A percentile compares a stretch with the other conserved stretches of the same genome.
These are phyloP conservation scores for Acanthamoeba culbertsoni DNA, from an alignment of 208 protist genomes.

Conservation along the genomic window DNA sequence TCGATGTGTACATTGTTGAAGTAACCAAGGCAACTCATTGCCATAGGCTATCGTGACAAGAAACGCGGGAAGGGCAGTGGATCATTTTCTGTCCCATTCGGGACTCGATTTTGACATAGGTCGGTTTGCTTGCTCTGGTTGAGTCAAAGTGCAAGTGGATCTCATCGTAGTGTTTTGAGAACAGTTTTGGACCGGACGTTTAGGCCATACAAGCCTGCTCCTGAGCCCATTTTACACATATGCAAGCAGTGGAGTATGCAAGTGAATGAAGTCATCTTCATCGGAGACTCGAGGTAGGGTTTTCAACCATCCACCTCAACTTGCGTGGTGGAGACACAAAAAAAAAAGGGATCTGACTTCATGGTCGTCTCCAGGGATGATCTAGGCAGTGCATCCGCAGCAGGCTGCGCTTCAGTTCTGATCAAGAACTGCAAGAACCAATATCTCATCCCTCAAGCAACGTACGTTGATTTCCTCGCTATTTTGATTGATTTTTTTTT, in stretches of 20 bases:
- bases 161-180: not conserved
- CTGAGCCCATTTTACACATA: slow-evolving; percentile 7
- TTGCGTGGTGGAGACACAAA: not conserved
- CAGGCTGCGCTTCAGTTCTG: not conserved
- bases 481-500: not conserved
- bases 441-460: not conserved
- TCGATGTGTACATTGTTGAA: not conserved
- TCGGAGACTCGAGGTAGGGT: not conserved
- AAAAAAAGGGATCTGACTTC: not conserved
- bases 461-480: not conserved
- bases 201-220: slow-evolving; percentile 12
- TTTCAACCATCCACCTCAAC: not conserved
- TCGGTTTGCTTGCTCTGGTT: not conserved
- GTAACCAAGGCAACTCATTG: not conserved
- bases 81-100: not conserved
- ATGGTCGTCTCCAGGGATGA: not conserved
- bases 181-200: not conserved
- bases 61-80: not conserved
- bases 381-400: not conserved
- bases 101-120: not conserved
- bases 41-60: not conserved
- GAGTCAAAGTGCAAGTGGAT: not conserved
- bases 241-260: not conserved
- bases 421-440: slow-evolving; percentile 8
- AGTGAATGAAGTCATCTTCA: slow-evolving; percentile 5